Conservation (phyloP, 345 rosid species). For the Eucalyptus cloeziana region DNA sequence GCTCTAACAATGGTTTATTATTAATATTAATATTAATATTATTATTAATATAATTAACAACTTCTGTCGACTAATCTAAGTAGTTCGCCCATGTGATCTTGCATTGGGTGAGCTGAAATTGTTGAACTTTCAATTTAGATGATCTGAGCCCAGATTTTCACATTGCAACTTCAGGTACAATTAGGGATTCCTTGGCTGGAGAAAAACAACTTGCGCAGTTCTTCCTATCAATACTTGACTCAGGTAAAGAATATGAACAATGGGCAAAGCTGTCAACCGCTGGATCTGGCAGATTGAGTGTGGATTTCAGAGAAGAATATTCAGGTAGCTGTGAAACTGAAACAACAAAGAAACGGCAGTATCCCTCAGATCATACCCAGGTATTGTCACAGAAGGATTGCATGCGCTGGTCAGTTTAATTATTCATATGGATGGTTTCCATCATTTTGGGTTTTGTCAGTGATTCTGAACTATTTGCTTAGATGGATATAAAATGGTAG, state of each 20-base stretch:
- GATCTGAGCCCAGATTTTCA: not conserved
- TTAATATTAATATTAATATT: not conserved
- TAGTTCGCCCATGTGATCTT: not conserved
- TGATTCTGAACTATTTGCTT: not conserved
- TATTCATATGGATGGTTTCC: not conserved
- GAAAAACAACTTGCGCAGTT: slow-evolving; percentile 40
- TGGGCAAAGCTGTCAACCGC: slow-evolving; percentile 35
- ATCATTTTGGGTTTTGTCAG: not conserved
- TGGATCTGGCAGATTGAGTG: not conserved
- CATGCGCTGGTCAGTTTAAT: not conserved
- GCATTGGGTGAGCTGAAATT: not conserved
- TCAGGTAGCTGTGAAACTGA: slow-evolving; percentile 1
- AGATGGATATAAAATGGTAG: not conserved
- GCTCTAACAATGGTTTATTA: not conserved
- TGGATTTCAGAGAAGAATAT: slow-evolving; percentile 4
- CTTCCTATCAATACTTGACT: slow-evolving; percentile 50
- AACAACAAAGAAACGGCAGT: slow-evolving; percentile 22
- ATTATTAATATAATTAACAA: not conserved
- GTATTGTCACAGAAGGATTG: slow-evolving; percentile 2
- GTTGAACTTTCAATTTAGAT: not conserved
- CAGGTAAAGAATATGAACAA: slow-evolving; percentile 47
- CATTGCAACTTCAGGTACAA: slow-evolving; percentile 43
- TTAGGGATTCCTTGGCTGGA: slow-evolving; percentile 36
- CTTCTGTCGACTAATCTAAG: not conserved
- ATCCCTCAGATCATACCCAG: slow-evolving; percentile 75